phyloP scores from a whole-genome alignment of 805 yeast genomes.

The Yarrowia keelungensis region DNA sequence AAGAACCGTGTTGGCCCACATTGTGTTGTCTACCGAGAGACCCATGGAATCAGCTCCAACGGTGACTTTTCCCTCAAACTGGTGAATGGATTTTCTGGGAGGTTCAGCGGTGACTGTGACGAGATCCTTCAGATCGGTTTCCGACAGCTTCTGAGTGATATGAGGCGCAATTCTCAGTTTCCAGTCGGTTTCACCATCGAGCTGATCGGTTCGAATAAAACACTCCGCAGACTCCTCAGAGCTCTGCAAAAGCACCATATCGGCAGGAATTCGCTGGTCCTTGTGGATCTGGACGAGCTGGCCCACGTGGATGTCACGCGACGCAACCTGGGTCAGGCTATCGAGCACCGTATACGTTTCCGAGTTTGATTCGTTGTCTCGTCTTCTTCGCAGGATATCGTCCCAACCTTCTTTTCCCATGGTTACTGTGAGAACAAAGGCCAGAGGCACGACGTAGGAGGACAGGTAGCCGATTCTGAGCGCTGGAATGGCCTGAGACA shows the following conservation, averaged over 20 bases:
- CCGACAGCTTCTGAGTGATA: slow-evolving; percentile 70
- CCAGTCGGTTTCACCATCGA: slow-evolving; percentile 99
- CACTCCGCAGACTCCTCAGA: slow-evolving; percentile 83
- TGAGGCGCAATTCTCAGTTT: slow-evolving; percentile 81
- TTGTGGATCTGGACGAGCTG: slow-evolving; percentile 81
- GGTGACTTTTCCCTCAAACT: slow-evolving; percentile 76
- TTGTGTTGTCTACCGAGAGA: slow-evolving; percentile 85
- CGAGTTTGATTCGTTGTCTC: slow-evolving; percentile 88
- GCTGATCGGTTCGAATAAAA: slow-evolving; percentile 94
- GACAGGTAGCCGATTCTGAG: slow-evolving; percentile 91
- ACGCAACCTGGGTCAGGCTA: slow-evolving; percentile 52
- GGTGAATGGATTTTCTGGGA: slow-evolving; percentile 85
- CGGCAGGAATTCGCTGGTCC: slow-evolving; percentile 92
- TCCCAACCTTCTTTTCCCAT: slow-evolving; percentile 96
- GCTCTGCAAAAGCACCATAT: slow-evolving; percentile 81
- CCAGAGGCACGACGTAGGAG: slow-evolving; percentile 92
- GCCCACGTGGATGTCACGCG: slow-evolving; percentile 80
- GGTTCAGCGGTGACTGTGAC: slow-evolving; percentile 71
- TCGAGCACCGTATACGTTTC: slow-evolving; percentile 76
- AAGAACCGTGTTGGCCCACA: slow-evolving; percentile 98
- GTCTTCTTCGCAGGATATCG: slow-evolving; percentile 85
- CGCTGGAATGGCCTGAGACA: slow-evolving; percentile 89
- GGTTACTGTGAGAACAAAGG: slow-evolving; percentile 88
- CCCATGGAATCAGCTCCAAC: slow-evolving; percentile 59
- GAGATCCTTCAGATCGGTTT: slow-evolving; percentile 50